phyloP scores from a whole-genome alignment of 2,329 filamentous ascomycete species.

The Fusarium foetens region DNA sequence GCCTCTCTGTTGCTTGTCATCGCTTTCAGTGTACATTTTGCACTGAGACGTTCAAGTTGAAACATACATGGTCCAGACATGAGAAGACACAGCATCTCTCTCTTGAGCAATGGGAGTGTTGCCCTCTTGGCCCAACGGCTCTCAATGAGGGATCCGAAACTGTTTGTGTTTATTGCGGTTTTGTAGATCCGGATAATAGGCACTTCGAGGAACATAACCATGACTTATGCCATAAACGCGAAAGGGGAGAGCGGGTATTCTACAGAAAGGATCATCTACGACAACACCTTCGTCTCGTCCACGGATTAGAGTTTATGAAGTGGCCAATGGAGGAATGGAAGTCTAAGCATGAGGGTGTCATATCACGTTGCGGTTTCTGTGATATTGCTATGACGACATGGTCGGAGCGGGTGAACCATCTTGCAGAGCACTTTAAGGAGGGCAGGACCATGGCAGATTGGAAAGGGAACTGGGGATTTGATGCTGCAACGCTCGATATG shows the following conservation, averaged over 20 bases:
- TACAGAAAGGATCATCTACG: slow-evolving; percentile 57
- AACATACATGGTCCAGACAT: slow-evolving; percentile 61
- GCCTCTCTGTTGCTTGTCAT: neutral
- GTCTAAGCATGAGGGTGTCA: slow-evolving; percentile 47
- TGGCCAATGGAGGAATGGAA: slow-evolving; percentile 59
- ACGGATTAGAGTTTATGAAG: slow-evolving; percentile 52
- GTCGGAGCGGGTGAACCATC: slow-evolving; percentile 51
- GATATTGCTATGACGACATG: slow-evolving; percentile 50
- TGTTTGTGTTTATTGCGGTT: slow-evolving; percentile 53
- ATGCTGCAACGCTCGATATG: slow-evolving; percentile 48
- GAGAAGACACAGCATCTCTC: slow-evolving; percentile 60
- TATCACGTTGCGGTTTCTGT: slow-evolving; percentile 57
- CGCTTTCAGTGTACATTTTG: slow-evolving; percentile 57
- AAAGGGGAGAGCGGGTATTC: slow-evolving; percentile 51
- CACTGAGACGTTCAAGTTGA: slow-evolving; percentile 57
- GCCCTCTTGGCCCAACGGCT: slow-evolving; percentile 49
- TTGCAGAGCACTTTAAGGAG: slow-evolving; percentile 55
- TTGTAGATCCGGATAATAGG: slow-evolving; percentile 42
- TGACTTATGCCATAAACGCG: slow-evolving; percentile 56
- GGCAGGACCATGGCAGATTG: slow-evolving; percentile 57
- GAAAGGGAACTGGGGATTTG: slow-evolving; percentile 57
- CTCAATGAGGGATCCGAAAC: slow-evolving; percentile 51
- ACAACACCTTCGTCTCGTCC: slow-evolving; percentile 56
- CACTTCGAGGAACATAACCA: slow-evolving; percentile 54
- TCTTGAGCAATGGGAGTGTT: slow-evolving; percentile 59